Conservation (phyloP, 2,329 filamentous ascomycete species). For the Emergomyces africanus region DNA sequence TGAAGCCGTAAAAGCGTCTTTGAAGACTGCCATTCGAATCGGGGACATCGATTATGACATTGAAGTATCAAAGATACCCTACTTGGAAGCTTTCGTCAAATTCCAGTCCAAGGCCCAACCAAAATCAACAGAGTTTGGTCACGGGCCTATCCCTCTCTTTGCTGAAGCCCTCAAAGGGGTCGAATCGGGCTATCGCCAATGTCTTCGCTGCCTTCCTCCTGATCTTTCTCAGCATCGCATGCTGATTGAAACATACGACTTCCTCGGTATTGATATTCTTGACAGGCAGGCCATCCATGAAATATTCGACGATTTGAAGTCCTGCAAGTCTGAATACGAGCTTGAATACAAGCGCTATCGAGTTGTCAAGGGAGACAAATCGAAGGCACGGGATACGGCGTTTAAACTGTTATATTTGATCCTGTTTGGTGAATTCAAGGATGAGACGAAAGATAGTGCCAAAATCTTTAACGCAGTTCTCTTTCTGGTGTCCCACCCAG, state of each 20-base stretch:
- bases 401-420: neutral
- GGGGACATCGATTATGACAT: neutral
- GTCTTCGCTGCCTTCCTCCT: neutral
- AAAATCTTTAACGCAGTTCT: neutral
- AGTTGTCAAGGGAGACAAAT: neutral
- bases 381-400: neutral
- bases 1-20: neutral
- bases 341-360: neutral
- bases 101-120: neutral
- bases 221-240: neutral
- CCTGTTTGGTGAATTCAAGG: neutral
- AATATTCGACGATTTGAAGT: neutral
- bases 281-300: neutral
- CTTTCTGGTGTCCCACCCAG: neutral
- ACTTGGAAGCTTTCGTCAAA: neutral
- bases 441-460: neutral
- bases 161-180: neutral
- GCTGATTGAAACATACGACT: neutral
- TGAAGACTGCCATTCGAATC: slow-evolving; percentile 4
- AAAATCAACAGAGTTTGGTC: neutral
- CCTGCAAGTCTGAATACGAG: neutral
- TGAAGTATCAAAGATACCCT: neutral
- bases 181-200: neutral
- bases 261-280: neutral
- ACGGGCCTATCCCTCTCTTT: neutral